Conservation (phyloP, 805 yeast genomes). For the Yarrowia sp. region DNA sequence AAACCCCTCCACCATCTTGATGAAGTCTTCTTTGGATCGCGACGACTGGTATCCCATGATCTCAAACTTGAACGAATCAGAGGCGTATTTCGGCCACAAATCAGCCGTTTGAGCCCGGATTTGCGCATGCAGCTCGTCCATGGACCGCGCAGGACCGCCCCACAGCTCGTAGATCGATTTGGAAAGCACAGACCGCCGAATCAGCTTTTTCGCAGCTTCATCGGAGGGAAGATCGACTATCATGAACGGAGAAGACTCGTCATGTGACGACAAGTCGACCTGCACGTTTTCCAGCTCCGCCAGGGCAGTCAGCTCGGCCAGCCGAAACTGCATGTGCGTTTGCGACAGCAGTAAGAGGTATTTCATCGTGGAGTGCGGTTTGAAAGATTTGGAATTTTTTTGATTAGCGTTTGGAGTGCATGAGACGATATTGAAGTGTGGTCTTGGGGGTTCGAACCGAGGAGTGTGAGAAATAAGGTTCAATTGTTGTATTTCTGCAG, state of each 20-base stretch:
- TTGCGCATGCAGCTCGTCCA: conserved; percentile 64
- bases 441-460: not conserved
- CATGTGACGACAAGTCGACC: conserved; percentile 67
- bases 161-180: conserved; percentile 84
- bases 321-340: conserved; percentile 76
- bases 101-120: conserved; percentile 50
- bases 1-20: conserved; percentile 74
- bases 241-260: conserved; percentile 69
- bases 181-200: conserved; percentile 71
- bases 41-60: conserved; percentile 79
- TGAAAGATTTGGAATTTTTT: not conserved
- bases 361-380: conserved; percentile 46
- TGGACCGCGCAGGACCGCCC: conserved; percentile 66
- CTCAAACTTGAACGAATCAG: conserved; percentile 77
- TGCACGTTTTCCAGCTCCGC: conserved; percentile 67
- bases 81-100: conserved; percentile 51
- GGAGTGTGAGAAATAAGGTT: not conserved
- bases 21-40: conserved; percentile 57
- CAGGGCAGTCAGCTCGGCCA: conserved; percentile 82
- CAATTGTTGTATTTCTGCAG: not conserved
- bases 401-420: no score
- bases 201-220: conserved; percentile 66
- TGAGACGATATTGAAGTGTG: no score
- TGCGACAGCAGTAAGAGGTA: conserved; percentile 88
- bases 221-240: conserved; percentile 71